Conservation (phyloP, 331 rosid species). For the Quercus tomentella region DNA sequence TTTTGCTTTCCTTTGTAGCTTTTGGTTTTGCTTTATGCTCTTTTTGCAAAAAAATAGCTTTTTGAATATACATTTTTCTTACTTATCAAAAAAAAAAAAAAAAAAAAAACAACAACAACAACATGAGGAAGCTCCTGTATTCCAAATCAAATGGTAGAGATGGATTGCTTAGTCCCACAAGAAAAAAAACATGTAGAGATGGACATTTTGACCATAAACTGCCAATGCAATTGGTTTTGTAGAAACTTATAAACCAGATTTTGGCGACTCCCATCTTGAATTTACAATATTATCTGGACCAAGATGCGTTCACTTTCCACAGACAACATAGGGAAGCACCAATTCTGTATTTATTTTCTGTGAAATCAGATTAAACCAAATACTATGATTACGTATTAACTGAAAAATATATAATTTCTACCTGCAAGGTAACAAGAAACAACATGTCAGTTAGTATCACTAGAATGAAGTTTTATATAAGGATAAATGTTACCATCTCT, state of each 20-base stretch:
- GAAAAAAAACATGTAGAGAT: too few species aligned
- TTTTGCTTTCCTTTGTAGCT: too few species aligned
- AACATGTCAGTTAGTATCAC: not conserved
- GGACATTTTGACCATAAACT: too few species aligned
- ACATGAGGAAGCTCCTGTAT: too few species aligned
- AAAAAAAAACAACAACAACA: too few species aligned
- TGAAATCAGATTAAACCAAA: not conserved
- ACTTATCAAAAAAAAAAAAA: too few species aligned
- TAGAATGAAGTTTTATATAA: not conserved
- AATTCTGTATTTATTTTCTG: not conserved
- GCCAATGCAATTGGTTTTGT: not conserved
- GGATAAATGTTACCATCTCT: slow-evolving; percentile 6
- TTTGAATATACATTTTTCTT: too few species aligned
- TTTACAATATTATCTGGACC: not conserved
- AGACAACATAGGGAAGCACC: not conserved
- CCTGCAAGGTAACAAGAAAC: not conserved
- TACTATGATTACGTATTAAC: not conserved
- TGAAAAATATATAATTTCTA: not conserved
- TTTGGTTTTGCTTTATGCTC: too few species aligned
- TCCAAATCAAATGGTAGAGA: too few species aligned
- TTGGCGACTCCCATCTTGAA: not conserved
- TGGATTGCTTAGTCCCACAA: too few species aligned
- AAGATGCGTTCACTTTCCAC: not conserved
- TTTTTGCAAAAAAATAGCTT: too few species aligned
- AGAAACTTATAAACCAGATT: not conserved